phyloP scores from a whole-genome alignment of 129 eudicot species.

The carrot (Daucus carota) region DH1_v3.0 NC_030387.2:24451001-24451500 shows the following conservation, averaged over 20 bases:
- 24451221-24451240: background rate
- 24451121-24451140: background rate
- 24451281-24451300: constrained; percentile 40
- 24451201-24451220: background rate
- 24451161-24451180: background rate
- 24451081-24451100: background rate
- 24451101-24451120: background rate
- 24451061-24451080: background rate
- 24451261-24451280: constrained; percentile 37
- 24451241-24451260: constrained; percentile 13
- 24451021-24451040: background rate
- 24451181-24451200: constrained; percentile 8
- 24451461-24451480: constrained; percentile 49
- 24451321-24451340: constrained; percentile 41
- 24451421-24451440: constrained; percentile 40
- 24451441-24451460: constrained; percentile 56
- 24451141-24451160: constrained; percentile 12
- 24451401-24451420: constrained; percentile 32
- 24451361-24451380: constrained; percentile 31
- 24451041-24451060: background rate
- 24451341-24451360: constrained; percentile 50
- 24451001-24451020: no score
- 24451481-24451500: constrained; percentile 26
- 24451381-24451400: constrained; percentile 19
- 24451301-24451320: constrained; percentile 27